Percentiles rank a stretch among this genome's conserved stretches.
Conservation (phyloP, 2,329 filamentous ascomycete species). For the Cladobotryum protrusum region DNA sequence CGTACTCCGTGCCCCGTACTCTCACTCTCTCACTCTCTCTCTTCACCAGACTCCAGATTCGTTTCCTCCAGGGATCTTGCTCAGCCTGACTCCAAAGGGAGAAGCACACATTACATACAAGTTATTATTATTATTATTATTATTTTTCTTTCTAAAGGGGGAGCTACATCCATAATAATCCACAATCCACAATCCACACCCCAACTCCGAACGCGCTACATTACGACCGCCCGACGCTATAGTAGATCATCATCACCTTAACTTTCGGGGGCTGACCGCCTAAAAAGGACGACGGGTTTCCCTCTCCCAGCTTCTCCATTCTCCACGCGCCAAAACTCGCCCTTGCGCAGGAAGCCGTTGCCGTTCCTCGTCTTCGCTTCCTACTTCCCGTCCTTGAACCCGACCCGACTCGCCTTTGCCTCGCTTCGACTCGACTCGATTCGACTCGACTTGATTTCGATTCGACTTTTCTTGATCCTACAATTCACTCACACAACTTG, state of each 20-base stretch:
- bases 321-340: constrained; percentile 1
- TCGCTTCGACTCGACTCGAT: not conserved
- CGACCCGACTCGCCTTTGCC: not conserved
- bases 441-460: no score
- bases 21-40: no score
- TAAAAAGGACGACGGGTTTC: constrained; percentile 11
- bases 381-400: not conserved
- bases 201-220: constrained; percentile 4
- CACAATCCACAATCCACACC: not conserved
- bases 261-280: constrained; percentile 10
- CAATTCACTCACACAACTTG: no score
- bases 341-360: constrained; percentile 6
- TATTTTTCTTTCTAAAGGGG: no score
- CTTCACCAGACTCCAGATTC: no score
- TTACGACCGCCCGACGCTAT: constrained; percentile 11
- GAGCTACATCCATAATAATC: no score
- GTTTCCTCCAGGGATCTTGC: no score
- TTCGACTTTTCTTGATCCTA: no score
- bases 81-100: no score
- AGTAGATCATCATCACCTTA: constrained; percentile 13
- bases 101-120: no score
- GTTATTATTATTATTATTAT: no score
- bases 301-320: not conserved
- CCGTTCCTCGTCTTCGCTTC: constrained; percentile 1
- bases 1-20: no score